Percentiles rank a stretch among this genome's conserved stretches.
Evolutionary conservation across 352 stramenopile species (phyloP).

Genomic region (Peronosclerospora sorghi): DNA sequence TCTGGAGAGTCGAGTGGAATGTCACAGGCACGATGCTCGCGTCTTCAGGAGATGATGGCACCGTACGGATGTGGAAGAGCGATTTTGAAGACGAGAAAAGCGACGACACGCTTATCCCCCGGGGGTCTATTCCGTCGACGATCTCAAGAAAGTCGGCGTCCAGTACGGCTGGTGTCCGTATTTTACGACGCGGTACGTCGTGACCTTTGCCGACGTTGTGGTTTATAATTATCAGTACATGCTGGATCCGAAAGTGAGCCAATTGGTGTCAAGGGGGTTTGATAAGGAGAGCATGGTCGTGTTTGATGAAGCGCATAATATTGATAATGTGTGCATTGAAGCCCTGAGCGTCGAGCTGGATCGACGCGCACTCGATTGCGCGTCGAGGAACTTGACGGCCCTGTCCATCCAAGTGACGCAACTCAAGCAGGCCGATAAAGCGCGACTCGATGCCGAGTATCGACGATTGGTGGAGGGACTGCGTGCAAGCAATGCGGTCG

Average conservation of each 20-base stretch:
- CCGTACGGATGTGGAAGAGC: too few relatives aligned
- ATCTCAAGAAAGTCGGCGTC: slow-evolving; percentile 90
- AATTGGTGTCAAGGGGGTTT: slow-evolving; percentile 88
- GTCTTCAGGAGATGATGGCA: too few relatives aligned
- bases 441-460: too few relatives aligned
- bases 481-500: slow-evolving; percentile 79
- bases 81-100: slow-evolving; percentile 67
- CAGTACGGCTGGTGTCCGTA: slow-evolving; percentile 96
- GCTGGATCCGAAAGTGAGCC: too few relatives aligned
- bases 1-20: too few relatives aligned
- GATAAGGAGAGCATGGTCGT: slow-evolving; percentile 90
- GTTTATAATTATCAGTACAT: slow-evolving; percentile 99
- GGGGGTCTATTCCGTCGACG: slow-evolving; percentile 95
- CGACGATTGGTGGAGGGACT: slow-evolving; percentile 92
- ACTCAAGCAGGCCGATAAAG: slow-evolving; percentile 89
- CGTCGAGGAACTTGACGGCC: too few relatives aligned
- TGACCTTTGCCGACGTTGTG: slow-evolving; percentile 96
- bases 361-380: too few relatives aligned
- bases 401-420: slow-evolving; percentile 79
- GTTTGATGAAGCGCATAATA: too few relatives aligned
- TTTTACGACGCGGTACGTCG: slow-evolving; percentile 95
- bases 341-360: slow-evolving; percentile 93
- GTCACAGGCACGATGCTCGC: too few relatives aligned
- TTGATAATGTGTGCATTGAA: slow-evolving; percentile 99
- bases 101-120: slow-evolving; percentile 86